These are phyloP conservation scores for Suillus variegatus DNA, from an alignment of 768 basidiomycete species.

Conservation along the genomic window DNA sequence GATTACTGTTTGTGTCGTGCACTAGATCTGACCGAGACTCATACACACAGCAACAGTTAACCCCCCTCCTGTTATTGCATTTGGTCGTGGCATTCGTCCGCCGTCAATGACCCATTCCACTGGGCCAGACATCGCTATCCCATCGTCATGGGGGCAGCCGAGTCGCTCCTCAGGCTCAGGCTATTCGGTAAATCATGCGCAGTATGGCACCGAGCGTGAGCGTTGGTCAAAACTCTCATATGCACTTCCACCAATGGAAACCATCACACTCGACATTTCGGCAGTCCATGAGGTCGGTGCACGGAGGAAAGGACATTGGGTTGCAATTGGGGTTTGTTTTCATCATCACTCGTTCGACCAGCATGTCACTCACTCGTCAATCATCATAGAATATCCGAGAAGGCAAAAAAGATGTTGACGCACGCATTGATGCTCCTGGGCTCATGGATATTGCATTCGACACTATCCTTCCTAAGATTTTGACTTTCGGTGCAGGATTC, in stretches of 20 bases:
- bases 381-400: conserved; percentile 10
- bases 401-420: conserved; percentile 11
- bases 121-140: not conserved
- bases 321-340: not conserved
- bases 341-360: not conserved
- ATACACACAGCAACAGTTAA: not conserved
- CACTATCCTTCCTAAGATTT: not conserved
- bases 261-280: conserved; percentile 5
- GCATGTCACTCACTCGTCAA: not conserved
- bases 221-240: conserved; percentile 2
- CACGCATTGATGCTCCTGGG: not conserved
- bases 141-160: not conserved
- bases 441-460: not conserved
- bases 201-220: not conserved
- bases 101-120: not conserved
- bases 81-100: not conserved
- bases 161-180: not conserved
- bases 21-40: not conserved
- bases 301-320: not conserved
- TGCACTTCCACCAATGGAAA: conserved; percentile 6
- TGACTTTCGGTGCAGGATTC: not conserved
- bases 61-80: conserved; percentile 5
- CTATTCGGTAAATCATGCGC: conserved; percentile 6
- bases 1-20: no score
- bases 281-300: conserved; percentile 1